Base-by-base conservation (phyloP, 176 grass and related monocot genomes). In the Saccharum officinarum region DNA sequence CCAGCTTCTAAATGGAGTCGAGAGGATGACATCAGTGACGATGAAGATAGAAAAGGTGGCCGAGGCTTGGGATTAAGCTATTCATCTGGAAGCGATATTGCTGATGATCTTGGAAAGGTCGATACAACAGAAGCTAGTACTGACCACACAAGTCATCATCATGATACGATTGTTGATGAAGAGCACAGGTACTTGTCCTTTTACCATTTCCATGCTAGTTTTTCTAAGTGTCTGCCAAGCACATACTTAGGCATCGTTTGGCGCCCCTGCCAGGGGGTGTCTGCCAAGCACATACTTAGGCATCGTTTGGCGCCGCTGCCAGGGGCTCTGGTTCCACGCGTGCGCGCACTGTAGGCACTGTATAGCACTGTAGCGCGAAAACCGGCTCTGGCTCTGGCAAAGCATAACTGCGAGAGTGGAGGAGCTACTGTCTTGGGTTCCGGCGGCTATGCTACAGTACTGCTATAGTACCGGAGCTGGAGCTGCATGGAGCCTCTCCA, bases 61-160 rank as follows among this genome's bases (percentile, higher is more conserved):
- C 76, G 69, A 73, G 90, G 73, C 74, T 83, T 95, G 87, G 89
- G 95, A 80, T 88, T 98, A 87, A 90, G 93, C 81, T 98, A 98
- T 95, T 98, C 95, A 88, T 98, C 95, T 62, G 93, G 77, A 90
- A 97, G 94, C n/a, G 97, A 99, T 86, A 80, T 71, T 89, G 90
- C 80, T 46, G 86, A 72, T 80, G 85, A 94, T 81, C 50, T 75
- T 82, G 86, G 47, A 79, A 95, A 94, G 65, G 65, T 38, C 13
- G 82, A 80, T 82, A 87, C 60, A 25, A 34, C 79, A 89, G 90
- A 94, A 83, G 60, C 82, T 41, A 83, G 63, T 66, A 76, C 77
- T 38, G 78, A 85, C 68, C 66, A 80, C 7, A 20, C 67, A 28
- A 86, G 28, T 73, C 76, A 50, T 92, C 96, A 90, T 70, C 68